phyloP scores from a whole-genome alignment of 2,329 filamentous ascomycete species.

The Beauveria rudraprayagi region DNA sequence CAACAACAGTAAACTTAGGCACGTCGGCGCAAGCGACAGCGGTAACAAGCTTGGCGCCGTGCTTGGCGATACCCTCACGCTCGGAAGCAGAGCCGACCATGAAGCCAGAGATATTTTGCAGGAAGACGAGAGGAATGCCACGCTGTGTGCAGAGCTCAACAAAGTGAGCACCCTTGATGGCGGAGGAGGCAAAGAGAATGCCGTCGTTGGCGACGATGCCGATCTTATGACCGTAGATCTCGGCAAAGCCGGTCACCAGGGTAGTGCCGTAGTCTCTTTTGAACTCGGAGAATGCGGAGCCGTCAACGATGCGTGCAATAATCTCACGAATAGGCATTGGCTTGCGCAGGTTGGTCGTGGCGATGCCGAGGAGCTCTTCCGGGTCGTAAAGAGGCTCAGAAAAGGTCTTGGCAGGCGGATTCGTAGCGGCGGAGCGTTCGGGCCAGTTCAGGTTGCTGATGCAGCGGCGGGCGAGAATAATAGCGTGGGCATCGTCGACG shows the following conservation, averaged over 20 bases:
- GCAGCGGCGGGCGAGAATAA: constrained; percentile 75
- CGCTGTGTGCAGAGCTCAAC: constrained; percentile 90
- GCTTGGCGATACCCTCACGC: constrained; percentile 92
- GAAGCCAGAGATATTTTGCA: constrained; percentile 96
- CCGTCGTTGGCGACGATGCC: constrained; percentile 95
- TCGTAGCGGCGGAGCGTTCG: constrained; percentile 30
- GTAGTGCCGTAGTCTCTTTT: constrained; percentile 86
- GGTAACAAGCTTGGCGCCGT: constrained; percentile 92
- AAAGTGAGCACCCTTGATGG: constrained; percentile 93
- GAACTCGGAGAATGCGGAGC: constrained; percentile 85
- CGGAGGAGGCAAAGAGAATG: constrained; percentile 82
- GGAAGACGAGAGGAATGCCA: constrained; percentile 80
- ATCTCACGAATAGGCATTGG: constrained; percentile 83
- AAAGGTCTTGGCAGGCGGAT: constrained; percentile 37
- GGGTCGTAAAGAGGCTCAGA: constrained; percentile 74
- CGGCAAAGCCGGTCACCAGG: constrained; percentile 84
- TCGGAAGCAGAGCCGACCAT: constrained; percentile 95
- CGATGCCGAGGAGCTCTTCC: constrained; percentile 77
- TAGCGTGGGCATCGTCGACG: constrained; percentile 85
- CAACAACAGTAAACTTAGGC: constrained; percentile 92
- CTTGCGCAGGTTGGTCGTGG: constrained; percentile 79
- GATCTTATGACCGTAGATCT: constrained; percentile 82
- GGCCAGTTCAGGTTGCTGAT: constrained; percentile 90
- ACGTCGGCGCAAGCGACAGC: constrained; percentile 91
- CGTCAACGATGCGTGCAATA: constrained; percentile 88